Evolutionary conservation across 148 eudicot genomes (phyloP).

Genomic region (Camellia lanceoleosa): DNA sequence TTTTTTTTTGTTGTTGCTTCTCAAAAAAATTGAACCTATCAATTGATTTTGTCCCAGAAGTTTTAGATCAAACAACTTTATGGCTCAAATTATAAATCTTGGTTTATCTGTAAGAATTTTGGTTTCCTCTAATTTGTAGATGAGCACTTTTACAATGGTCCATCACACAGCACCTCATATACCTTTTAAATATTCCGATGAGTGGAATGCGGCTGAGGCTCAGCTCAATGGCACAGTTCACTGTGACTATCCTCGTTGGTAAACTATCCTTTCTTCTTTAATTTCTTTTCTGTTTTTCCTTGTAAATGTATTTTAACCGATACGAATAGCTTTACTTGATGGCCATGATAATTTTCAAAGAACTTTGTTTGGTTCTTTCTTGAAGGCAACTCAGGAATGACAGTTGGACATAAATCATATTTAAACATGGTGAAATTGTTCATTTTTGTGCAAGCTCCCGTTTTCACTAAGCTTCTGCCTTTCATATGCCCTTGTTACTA

Average conservation of each 20-base stretch:
- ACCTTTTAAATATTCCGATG: conserved; percentile 65
- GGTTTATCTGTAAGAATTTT: neutral
- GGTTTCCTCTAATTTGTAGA: conserved; percentile 38
- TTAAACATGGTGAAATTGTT: neutral
- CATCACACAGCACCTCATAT: conserved; percentile 99
- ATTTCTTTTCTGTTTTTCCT: neutral
- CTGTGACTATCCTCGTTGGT: conserved; percentile 94
- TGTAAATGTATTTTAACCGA: neutral
- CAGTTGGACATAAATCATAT: neutral
- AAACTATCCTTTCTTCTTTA: conserved; percentile 14
- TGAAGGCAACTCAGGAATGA: neutral
- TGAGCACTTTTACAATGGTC: conserved; percentile 97
- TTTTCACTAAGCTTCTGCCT: neutral
- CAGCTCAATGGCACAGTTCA: conserved; percentile 96
- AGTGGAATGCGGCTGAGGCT: conserved; percentile 95
- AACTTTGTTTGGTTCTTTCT: neutral
- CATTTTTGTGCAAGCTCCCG: neutral
- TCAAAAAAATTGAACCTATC: no score
- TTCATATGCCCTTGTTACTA: neutral
- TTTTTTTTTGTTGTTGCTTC: no score
- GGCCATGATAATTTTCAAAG: neutral
- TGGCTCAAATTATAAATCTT: neutral
- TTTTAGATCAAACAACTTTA: no score
- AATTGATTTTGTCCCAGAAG: no score
- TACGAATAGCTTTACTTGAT: neutral